Percentiles rank a stretch among this genome's conserved stretches.
Conservation (phyloP, 2,329 filamentous ascomycete genomes). For the Ceratocystiopsis minuta region DNA sequence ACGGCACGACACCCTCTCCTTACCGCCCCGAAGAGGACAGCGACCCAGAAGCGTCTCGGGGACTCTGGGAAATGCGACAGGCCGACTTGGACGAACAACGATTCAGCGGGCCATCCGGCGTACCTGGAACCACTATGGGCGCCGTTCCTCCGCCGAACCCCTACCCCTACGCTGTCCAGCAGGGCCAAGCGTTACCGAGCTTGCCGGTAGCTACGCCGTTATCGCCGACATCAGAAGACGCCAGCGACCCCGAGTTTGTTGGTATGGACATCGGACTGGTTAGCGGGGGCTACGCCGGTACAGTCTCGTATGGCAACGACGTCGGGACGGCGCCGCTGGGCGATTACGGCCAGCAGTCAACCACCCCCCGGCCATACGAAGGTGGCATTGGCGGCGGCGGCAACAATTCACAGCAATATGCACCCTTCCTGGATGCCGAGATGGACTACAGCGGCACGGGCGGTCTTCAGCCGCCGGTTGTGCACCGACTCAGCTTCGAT, state of each 20-base stretch:
- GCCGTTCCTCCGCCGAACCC: not conserved
- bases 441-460: constrained; percentile 86
- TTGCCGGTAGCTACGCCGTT: too few species aligned
- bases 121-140: too few species aligned
- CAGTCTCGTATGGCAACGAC: constrained; percentile 31
- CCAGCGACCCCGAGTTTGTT: constrained; percentile 56
- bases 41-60: constrained; percentile 73
- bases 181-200: constrained; percentile 9
- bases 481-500: constrained; percentile 70
- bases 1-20: constrained; percentile 12
- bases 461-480: constrained; percentile 59
- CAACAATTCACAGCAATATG: constrained; percentile 14
- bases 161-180: constrained; percentile 1
- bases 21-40: constrained; percentile 43
- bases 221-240: constrained; percentile 24
- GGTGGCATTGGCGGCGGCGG: constrained; percentile 7
- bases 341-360: constrained; percentile 30
- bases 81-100: constrained; percentile 62
- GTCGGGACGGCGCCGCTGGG: constrained; percentile 23
- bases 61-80: constrained; percentile 65
- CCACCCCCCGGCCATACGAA: constrained; percentile 21
- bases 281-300: constrained; percentile 49
- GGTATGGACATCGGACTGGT: constrained; percentile 56
- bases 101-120: constrained; percentile 31
- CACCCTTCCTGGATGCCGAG: constrained; percentile 40